Percentiles rank a stretch among this genome's conserved stretches.
Evolutionary conservation across 306 rosid genomes (phyloP).

Genomic region (Benincasa hispida): DNA sequence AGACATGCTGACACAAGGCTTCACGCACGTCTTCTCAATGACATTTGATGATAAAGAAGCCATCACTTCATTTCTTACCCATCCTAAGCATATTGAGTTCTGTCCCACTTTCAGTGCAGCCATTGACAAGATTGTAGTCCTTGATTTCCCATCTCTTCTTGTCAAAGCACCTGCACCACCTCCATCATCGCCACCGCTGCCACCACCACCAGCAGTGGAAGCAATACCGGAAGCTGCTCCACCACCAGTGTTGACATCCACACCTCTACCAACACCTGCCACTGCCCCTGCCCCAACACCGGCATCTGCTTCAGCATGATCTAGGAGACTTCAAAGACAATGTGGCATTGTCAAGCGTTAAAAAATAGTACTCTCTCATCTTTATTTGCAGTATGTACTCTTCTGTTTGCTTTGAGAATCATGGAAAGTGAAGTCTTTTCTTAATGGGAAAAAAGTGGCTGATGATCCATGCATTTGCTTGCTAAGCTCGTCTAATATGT

Average conservation of each 20-base stretch:
- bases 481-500: background rate
- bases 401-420: background rate
- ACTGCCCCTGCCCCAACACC: background rate
- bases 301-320: background rate
- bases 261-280: background rate
- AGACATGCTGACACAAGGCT: conserved; percentile 73
- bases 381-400: background rate
- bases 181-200: background rate
- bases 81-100: conserved; percentile 69
- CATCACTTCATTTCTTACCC: conserved; percentile 44
- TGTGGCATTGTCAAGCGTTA: background rate
- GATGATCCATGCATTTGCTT: background rate
- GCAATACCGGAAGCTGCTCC: background rate
- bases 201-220: conserved; percentile 1
- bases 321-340: background rate
- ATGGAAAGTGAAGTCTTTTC: background rate
- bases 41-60: conserved; percentile 77
- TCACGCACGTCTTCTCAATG: conserved; percentile 74
- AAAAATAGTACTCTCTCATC: background rate
- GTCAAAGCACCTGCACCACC: conserved; percentile 33
- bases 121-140: conserved; percentile 70
- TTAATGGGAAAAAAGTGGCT: background rate
- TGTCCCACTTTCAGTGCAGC: conserved; percentile 65
- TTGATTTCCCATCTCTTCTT: conserved; percentile 64
- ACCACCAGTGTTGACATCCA: background rate